These are phyloP conservation scores for Saturnispora ahearnii DNA, from an alignment of 805 yeast species.

Conservation along the genomic window DNA sequence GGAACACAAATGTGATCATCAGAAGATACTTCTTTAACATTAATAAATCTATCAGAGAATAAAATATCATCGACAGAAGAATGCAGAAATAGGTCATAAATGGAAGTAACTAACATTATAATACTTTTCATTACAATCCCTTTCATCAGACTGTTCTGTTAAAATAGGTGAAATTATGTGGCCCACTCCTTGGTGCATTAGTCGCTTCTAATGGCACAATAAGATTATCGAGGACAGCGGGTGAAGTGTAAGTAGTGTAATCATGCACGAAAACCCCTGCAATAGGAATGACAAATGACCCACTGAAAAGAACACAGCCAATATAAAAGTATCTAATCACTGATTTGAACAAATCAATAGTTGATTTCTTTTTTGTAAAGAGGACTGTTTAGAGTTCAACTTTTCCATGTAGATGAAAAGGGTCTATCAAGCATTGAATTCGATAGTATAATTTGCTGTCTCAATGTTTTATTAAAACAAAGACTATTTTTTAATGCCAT, in stretches of 20 bases:
- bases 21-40: conserved; percentile 42
- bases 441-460: no score
- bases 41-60: conserved; percentile 54
- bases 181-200: conserved; percentile 54
- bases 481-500: not conserved
- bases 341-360: conserved; percentile 21
- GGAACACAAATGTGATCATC: conserved; percentile 37
- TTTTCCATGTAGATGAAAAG: not conserved
- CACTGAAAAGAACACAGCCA: conserved; percentile 35
- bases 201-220: conserved; percentile 45
- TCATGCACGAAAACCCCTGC: conserved; percentile 54
- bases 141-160: conserved; percentile 46
- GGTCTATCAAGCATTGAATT: not conserved
- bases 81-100: conserved; percentile 74
- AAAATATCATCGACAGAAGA: conserved; percentile 84
- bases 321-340: conserved; percentile 28
- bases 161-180: conserved; percentile 59
- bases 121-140: conserved; percentile 50
- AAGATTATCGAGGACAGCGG: conserved; percentile 34
- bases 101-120: conserved; percentile 69
- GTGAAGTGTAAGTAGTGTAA: conserved; percentile 49
- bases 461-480: not conserved
- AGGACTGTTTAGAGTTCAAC: not conserved
- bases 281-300: conserved; percentile 33
- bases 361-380: conserved; percentile 14